These are phyloP conservation scores for Candida xyloterini DNA, from an alignment of 805 yeast species.

Conservation along the genomic window DNA sequence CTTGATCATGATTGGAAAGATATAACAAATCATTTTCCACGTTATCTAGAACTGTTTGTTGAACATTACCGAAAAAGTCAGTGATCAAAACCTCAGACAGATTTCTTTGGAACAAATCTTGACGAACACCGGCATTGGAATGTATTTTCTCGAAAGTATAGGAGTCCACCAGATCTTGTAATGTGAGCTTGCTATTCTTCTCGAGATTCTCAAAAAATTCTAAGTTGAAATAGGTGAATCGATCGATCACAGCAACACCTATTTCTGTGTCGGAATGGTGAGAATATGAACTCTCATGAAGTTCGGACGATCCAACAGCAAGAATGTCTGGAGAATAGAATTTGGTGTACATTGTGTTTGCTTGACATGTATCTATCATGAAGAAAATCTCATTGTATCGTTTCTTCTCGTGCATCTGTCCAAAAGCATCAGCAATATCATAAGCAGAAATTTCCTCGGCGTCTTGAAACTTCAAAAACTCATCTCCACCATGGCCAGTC, in stretches of 20 bases:
- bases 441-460: conserved; percentile 95
- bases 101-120: conserved; percentile 70
- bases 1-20: conserved; percentile 34
- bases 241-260: conserved; percentile 96
- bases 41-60: conserved; percentile 60
- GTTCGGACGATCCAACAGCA: conserved; percentile 86
- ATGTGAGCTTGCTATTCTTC: conserved; percentile 67
- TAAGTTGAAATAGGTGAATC: conserved; percentile 89
- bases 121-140: conserved; percentile 89
- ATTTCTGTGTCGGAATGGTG: conserved; percentile 94
- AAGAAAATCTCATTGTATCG: conserved; percentile 93
- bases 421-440: conserved; percentile 96
- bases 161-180: conserved; percentile 80
- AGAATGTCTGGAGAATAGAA: conserved; percentile 89
- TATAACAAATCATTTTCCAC: conserved; percentile 48
- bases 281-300: conserved; percentile 89
- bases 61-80: conserved; percentile 93
- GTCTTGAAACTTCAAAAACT: conserved; percentile 94
- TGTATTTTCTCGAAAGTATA: conserved; percentile 84
- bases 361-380: conserved; percentile 99
- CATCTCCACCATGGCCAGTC: conserved; percentile 99
- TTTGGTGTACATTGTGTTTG: conserved; percentile 93
- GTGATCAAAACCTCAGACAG: conserved; percentile 71
- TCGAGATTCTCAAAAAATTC: conserved; percentile 81
- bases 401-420: conserved; percentile 93